Conservation (phyloP, 176 grass and related monocot species). For the Cymbopogon citratus region DNA sequence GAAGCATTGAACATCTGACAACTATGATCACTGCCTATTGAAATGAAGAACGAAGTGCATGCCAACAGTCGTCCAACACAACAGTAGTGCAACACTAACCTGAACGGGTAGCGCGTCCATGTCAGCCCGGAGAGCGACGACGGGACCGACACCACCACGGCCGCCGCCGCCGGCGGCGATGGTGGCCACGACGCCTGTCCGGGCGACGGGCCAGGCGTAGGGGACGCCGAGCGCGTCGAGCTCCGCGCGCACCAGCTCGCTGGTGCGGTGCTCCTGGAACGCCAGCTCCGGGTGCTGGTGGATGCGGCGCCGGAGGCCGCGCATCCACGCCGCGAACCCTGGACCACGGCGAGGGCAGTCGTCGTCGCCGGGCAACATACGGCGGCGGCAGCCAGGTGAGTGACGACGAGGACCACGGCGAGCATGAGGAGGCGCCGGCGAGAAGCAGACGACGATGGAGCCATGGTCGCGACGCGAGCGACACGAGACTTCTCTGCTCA, state of each 20-base stretch:
- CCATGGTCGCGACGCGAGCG: background rate
- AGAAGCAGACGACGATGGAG: background rate
- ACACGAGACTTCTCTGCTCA: background rate
- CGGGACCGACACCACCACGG: background rate
- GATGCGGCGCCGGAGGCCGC: conserved; percentile 35
- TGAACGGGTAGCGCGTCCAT: conserved; percentile 81
- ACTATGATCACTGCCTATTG: background rate
- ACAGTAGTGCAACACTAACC: conserved; percentile 15
- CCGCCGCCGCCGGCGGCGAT: background rate
- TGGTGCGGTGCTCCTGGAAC: conserved; percentile 61
- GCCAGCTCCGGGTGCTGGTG: conserved; percentile 64
- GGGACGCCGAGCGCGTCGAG: conserved; percentile 47
- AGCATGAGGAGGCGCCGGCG: background rate
- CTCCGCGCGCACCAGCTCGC: conserved; percentile 54
- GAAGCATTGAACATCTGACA: background rate
- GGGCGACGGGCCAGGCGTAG: conserved; percentile 50
- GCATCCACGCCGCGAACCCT: conserved; percentile 43
- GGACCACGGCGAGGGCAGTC: background rate
- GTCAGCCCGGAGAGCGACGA: conserved; percentile 64
- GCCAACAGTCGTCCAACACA: too few relatives aligned
- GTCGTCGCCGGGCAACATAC: too few relatives aligned
- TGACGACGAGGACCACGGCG: background rate
- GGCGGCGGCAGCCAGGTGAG: background rate
- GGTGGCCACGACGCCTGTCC: conserved; percentile 60
- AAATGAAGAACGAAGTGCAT: background rate